Conservation (phyloP, 2,329 filamentous ascomycete genomes). For the Botrytis hyacinthi region DNA sequence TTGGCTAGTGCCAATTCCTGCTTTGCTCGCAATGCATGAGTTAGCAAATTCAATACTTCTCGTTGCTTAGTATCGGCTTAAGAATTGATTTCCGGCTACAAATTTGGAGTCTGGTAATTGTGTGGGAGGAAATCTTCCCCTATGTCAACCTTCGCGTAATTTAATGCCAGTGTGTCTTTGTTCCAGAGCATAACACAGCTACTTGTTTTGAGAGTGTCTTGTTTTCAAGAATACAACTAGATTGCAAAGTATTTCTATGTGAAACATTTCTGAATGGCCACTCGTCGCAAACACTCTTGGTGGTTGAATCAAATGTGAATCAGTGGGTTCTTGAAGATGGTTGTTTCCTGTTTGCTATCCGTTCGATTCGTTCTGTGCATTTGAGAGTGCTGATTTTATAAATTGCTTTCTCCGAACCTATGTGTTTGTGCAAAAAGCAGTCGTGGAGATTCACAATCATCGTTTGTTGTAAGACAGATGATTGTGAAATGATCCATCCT, state of each 20-base stretch:
- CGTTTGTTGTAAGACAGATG: background rate
- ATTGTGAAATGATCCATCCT: background rate
- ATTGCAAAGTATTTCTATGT: background rate
- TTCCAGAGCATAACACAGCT: background rate
- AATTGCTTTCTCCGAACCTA: too few species aligned
- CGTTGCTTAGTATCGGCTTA: background rate
- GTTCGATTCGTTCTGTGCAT: background rate
- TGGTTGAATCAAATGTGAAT: background rate
- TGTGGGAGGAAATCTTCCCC: background rate
- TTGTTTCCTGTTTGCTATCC: background rate
- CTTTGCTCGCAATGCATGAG: background rate
- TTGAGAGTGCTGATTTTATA: background rate
- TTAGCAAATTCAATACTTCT: background rate
- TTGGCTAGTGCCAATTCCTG: background rate
- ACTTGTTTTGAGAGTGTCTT: background rate
- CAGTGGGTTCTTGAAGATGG: background rate
- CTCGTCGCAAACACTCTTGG: background rate
- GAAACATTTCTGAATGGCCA: background rate
- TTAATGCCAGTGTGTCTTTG: background rate
- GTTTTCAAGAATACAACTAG: background rate
- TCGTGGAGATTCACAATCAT: background rate
- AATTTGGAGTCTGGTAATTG: background rate
- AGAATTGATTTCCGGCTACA: background rate
- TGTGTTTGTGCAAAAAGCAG: background rate
- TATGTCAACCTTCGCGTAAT: background rate